Conservation (phyloP, 306 rosid genomes). For the Hippophae gyantsensis region DNA sequence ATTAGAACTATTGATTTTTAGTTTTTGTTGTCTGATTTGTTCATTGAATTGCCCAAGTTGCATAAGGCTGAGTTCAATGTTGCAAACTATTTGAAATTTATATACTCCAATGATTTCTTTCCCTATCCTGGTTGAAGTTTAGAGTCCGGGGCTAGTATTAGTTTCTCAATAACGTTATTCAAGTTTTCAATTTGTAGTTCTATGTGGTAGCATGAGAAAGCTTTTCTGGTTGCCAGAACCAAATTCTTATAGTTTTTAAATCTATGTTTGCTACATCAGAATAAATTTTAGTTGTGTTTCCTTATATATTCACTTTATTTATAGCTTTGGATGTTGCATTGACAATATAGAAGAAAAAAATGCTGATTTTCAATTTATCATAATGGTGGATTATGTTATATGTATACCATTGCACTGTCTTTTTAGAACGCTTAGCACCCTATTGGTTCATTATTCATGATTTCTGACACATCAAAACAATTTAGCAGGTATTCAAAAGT, state of each 20-base stretch:
- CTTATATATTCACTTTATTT: too few relatives aligned
- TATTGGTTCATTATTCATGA: conserved; percentile 4
- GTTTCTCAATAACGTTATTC: too few relatives aligned
- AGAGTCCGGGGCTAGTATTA: too few relatives aligned
- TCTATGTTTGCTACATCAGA: too few relatives aligned
- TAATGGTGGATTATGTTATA: neutral
- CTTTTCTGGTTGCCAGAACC: too few relatives aligned
- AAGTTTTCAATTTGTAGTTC: neutral
- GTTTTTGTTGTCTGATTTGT: neutral
- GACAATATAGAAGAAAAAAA: neutral
- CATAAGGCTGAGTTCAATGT: neutral
- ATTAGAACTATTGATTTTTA: neutral
- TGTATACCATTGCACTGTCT: neutral
- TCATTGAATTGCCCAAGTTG: neutral
- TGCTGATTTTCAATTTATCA: neutral
- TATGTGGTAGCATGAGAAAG: too few relatives aligned
- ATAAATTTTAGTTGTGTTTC: too few relatives aligned
- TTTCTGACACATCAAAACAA: conserved; percentile 29
- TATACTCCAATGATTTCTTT: neutral
- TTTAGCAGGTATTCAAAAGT: conserved; percentile 90
- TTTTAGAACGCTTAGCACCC: conserved; percentile 1
- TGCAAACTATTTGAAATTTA: neutral
- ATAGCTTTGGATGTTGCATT: neutral
- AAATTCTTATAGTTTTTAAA: too few relatives aligned
- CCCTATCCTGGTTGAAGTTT: too few relatives aligned